Percentiles rank a stretch among this genome's conserved stretches.
phyloP scores from a whole-genome alignment of 2,329 filamentous ascomycete genomes.

The Bertia moriformis region DNA sequence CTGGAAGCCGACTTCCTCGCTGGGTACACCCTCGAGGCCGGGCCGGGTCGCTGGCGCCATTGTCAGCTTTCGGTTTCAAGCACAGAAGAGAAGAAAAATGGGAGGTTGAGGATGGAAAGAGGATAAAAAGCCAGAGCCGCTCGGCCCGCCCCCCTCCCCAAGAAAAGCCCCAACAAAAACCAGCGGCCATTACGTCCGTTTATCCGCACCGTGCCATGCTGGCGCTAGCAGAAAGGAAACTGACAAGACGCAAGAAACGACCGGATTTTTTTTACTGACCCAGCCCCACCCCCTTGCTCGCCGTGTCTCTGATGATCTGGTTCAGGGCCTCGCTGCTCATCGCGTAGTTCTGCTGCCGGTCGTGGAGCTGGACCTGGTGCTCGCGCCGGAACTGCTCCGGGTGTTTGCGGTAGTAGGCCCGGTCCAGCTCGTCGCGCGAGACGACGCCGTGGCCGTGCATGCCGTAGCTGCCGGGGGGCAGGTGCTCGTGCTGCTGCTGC shows the following conservation, averaged over 20 bases:
- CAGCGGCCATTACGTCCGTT: neutral
- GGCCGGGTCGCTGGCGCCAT: conserved; percentile 36
- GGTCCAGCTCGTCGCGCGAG: conserved; percentile 69
- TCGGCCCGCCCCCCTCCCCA: no score
- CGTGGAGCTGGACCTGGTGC: conserved; percentile 38
- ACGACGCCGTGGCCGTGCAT: conserved; percentile 73
- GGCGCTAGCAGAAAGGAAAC: no score
- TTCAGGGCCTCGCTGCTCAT: conserved; percentile 83
- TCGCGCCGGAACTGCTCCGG: conserved; percentile 70
- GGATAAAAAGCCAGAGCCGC: neutral
- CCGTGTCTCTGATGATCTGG: conserved; percentile 68
- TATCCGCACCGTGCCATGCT: neutral
- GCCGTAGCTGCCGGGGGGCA: conserved; percentile 85
- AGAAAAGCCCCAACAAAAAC: no score
- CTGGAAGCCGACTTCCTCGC: conserved; percentile 79
- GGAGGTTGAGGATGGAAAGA: neutral
- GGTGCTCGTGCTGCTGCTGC: no score
- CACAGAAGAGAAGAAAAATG: no score
- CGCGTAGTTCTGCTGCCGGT: conserved; percentile 57
- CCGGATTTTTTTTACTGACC: conserved; percentile 27
- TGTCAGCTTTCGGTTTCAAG: no score
- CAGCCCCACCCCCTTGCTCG: conserved; percentile 32
- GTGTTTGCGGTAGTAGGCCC: conserved; percentile 84
- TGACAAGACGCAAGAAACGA: no score
- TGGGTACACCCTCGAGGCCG: conserved; percentile 59